phyloP scores from a whole-genome alignment of 208 protist species.

The Angomonas deanei region DNA sequence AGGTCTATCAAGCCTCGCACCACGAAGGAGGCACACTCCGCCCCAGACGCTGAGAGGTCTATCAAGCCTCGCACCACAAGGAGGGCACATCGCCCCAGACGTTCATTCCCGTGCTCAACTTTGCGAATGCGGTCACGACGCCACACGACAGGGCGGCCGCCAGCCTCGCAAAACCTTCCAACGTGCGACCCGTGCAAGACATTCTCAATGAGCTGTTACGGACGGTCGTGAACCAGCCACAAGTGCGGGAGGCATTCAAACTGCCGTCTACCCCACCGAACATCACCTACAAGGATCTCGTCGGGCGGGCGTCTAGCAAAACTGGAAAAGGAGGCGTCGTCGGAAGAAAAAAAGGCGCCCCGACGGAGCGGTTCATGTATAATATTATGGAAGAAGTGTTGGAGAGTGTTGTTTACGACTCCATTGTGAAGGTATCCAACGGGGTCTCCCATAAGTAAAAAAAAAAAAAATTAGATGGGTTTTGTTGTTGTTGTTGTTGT shows the following conservation, averaged over 20 bases:
- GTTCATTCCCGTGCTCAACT: constrained; percentile 11
- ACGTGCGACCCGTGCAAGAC: constrained; percentile 21
- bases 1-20: constrained; percentile 37
- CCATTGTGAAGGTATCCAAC: neutral
- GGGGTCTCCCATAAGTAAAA: no score
- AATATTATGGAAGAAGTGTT: constrained; percentile 56
- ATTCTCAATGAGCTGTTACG: constrained; percentile 70
- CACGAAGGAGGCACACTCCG: neutral
- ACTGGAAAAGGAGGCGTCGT: constrained; percentile 13
- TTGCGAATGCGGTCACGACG: constrained; percentile 14
- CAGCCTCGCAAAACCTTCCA: constrained; percentile 21
- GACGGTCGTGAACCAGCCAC: constrained; percentile 41
- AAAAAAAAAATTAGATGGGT: constrained; percentile 3
- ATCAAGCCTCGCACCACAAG: neutral
- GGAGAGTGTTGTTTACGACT: constrained; percentile 19
- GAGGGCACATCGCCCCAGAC: neutral
- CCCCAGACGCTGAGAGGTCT: neutral
- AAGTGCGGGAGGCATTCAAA: constrained; percentile 39
- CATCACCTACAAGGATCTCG: constrained; percentile 24
- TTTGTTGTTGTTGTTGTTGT: no score
- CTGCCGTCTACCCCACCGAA: constrained; percentile 26
- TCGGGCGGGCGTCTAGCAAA: no score
- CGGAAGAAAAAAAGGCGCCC: neutral
- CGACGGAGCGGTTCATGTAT: neutral
- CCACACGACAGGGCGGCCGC: neutral